Percentiles rank a stretch among this genome's conserved stretches.
Conservation (phyloP, 495 filamentous ascomycete genomes). For the Aspergillus baeticus region DNA sequence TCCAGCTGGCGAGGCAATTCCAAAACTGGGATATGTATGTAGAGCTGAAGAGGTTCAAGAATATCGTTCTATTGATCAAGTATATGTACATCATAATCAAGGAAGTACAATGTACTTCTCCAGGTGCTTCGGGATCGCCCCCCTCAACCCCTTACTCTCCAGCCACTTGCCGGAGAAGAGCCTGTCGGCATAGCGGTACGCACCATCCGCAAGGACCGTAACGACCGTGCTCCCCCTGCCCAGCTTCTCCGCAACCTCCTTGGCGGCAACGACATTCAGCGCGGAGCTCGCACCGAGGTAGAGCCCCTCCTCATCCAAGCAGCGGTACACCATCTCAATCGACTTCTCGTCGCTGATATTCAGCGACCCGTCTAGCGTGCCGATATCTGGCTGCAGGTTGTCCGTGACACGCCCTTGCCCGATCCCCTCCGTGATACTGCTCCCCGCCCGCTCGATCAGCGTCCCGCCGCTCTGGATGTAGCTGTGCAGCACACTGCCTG, state of each 20-base stretch:
- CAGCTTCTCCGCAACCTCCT: conserved; percentile 88
- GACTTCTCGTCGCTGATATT: conserved; percentile 88
- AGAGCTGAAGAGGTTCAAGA: too few relatives aligned
- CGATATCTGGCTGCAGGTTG: conserved; percentile 83
- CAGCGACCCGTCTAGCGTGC: conserved; percentile 80
- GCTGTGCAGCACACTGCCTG: conserved; percentile 86
- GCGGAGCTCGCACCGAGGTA: conserved; percentile 94
- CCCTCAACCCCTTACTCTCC: conserved; percentile 74
- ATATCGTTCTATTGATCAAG: too few relatives aligned
- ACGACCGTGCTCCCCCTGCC: conserved; percentile 90
- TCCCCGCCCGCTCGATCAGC: conserved; percentile 74
- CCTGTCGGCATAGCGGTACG: conserved; percentile 92
- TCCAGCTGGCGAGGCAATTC: too few relatives aligned
- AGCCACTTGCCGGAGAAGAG: conserved; percentile 91
- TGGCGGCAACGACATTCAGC: conserved; percentile 92
- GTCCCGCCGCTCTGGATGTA: conserved; percentile 87
- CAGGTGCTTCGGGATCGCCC: conserved; percentile 80
- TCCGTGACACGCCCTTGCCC: conserved; percentile 96
- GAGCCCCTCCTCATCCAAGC: conserved; percentile 92
- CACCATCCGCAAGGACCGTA: conserved; percentile 91
- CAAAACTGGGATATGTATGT: too few relatives aligned
- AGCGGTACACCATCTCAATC: conserved; percentile 97
- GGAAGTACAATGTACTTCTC: conserved; percentile 91
- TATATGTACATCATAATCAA: background rate
- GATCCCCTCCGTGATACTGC: conserved; percentile 96